Percentiles rank a stretch among this genome's conserved stretches.
These are phyloP conservation scores for Ormosia emarginata DNA, from an alignment of 306 rosid species.

Conservation along the genomic window DNA sequence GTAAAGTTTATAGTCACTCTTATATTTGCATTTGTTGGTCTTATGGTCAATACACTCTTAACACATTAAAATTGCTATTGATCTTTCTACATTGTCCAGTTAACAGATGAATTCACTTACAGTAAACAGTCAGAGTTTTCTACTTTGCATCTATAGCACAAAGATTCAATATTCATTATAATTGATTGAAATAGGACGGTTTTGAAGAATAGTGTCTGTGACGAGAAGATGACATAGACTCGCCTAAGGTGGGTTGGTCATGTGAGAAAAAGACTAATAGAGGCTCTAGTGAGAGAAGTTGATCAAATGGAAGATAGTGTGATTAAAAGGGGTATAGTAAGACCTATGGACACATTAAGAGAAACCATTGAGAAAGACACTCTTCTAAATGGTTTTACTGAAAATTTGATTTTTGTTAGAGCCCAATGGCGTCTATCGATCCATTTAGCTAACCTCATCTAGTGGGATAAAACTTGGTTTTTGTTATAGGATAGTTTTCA, in stretches of 20 bases:
- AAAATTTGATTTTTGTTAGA: neutral
- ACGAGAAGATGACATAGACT: neutral
- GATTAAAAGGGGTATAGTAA: neutral
- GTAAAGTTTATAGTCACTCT: neutral
- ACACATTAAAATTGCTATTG: neutral
- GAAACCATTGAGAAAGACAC: neutral
- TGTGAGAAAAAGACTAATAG: neutral
- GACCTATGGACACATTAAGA: no score
- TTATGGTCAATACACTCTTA: neutral
- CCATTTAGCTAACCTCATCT: neutral
- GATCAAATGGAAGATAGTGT: neutral
- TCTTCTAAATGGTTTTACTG: neutral
- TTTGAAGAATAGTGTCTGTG: neutral
- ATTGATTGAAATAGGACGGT: neutral
- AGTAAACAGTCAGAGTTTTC: neutral
- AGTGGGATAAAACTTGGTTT: neutral
- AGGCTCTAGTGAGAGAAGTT: neutral
- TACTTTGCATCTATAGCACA: neutral
- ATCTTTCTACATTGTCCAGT: neutral
- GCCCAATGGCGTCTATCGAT: neutral
- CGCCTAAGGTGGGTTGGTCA: neutral
- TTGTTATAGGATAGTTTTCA: neutral
- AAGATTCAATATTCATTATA: neutral
- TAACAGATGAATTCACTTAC: neutral
- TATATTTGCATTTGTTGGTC: neutral